A percentile compares a stretch with the other conserved stretches of the same genome.
Evolutionary conservation across 495 filamentous ascomycete genomes (phyloP).

Genomic region (Neurospora sublineolata): DNA sequence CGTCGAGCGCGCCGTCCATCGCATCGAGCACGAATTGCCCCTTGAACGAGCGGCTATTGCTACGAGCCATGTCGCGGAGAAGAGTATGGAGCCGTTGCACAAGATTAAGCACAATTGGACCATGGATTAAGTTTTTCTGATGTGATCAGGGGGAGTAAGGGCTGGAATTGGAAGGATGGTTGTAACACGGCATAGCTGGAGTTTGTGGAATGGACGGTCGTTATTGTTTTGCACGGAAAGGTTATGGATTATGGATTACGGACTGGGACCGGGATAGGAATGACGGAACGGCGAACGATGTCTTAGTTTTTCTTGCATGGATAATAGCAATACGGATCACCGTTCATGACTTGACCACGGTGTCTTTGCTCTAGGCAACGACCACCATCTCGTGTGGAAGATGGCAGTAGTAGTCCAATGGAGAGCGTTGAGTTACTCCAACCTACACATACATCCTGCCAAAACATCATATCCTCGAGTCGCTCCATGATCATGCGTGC

Average conservation of each 20-base stretch:
- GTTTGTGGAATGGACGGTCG: not conserved
- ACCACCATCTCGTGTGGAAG: not conserved
- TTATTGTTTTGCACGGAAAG: not conserved
- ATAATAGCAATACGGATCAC: not conserved
- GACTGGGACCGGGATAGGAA: not conserved
- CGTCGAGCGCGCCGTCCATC: constrained; percentile 27
- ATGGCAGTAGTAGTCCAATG: not conserved
- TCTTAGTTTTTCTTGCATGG: not conserved
- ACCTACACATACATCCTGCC: not conserved
- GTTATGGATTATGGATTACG: not conserved
- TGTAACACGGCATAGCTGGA: not conserved
- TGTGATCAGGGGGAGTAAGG: not conserved
- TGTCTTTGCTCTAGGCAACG: no score
- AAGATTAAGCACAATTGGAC: not conserved
- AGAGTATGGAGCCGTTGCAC: not conserved
- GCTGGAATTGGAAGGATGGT: not conserved
- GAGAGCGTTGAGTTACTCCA: not conserved
- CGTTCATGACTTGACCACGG: not conserved
- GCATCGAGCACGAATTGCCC: constrained; percentile 28
- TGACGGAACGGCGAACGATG: not conserved
- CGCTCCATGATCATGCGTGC: not conserved
- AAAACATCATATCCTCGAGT: not conserved
- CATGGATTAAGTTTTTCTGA: not conserved
- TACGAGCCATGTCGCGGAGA: not conserved
- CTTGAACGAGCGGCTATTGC: constrained; percentile 30